Evolutionary conservation across 2,329 filamentous ascomycete species (phyloP).

Genomic region (Exophiala sp.): DNA sequence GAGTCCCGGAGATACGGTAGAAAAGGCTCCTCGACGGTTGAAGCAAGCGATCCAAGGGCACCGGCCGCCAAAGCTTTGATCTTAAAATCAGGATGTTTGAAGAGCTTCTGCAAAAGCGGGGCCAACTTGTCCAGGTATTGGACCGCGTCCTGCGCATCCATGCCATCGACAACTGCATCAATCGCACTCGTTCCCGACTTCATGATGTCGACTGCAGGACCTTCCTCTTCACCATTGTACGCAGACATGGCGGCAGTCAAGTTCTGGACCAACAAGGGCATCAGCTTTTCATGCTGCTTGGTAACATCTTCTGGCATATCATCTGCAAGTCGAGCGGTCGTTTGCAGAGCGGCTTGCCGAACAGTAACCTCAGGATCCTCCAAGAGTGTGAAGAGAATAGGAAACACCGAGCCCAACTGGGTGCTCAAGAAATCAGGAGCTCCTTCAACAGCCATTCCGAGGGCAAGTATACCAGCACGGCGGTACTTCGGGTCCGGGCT

Average conservation of each 20-base stretch:
- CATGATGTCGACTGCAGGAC: constrained; percentile 77
- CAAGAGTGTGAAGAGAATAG: constrained; percentile 74
- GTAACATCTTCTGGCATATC: constrained; percentile 87
- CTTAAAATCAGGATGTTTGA: constrained; percentile 77
- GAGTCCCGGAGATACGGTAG: constrained; percentile 85
- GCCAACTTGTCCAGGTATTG: constrained; percentile 78
- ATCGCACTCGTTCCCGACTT: constrained; percentile 85
- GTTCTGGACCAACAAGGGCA: constrained; percentile 81
- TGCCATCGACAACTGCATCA: constrained; percentile 79
- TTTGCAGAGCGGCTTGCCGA: constrained; percentile 77
- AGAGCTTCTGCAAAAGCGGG: constrained; percentile 73
- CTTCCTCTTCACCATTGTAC: constrained; percentile 58
- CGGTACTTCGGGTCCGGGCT: constrained; percentile 70
- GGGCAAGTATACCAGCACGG: constrained; percentile 81
- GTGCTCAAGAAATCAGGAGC: constrained; percentile 96
- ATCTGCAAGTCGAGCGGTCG: constrained; percentile 83
- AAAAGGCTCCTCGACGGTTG: constrained; percentile 75
- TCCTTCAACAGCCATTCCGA: constrained; percentile 92
- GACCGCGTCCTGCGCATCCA: constrained; percentile 73
- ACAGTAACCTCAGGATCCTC: constrained; percentile 78
- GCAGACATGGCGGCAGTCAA: constrained; percentile 71
- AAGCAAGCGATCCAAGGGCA: constrained; percentile 84
- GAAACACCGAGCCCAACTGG: constrained; percentile 79
- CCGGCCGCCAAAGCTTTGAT: constrained; percentile 85
- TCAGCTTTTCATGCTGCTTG: constrained; percentile 75